Conservation (phyloP, 78 protist species). For the Dictyostelium brefeldianum region DNA sequence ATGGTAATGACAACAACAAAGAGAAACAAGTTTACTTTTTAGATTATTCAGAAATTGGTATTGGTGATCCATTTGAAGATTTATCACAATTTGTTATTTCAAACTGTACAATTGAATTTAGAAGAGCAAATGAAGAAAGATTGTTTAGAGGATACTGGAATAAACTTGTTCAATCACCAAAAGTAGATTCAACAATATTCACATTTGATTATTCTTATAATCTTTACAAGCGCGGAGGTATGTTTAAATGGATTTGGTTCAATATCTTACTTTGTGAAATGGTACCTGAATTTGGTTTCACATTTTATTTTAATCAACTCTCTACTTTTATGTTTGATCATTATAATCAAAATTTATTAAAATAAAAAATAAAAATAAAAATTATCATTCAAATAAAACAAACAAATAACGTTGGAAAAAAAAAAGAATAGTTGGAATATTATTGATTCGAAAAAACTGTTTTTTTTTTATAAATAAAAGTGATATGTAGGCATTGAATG, state of each 20-base stretch:
- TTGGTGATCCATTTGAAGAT: constrained; percentile 13
- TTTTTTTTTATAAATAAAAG: too few relatives aligned
- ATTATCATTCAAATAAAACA: too few relatives aligned
- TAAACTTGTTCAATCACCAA: not conserved
- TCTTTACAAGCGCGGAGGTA: constrained; percentile 7
- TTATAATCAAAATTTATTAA: constrained; percentile 7
- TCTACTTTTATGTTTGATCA: constrained; percentile 38
- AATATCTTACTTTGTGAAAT: not conserved
- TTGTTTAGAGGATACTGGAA: not conserved
- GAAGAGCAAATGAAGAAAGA: constrained; percentile 6
- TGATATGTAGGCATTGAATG: too few relatives aligned
- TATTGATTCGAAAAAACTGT: too few relatives aligned
- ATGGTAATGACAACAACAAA: not conserved
- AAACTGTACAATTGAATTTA: constrained; percentile 7
- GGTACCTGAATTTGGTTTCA: not conserved
- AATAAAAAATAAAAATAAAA: too few relatives aligned
- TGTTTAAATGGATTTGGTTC: constrained; percentile 28
- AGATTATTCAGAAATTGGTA: constrained; percentile 30
- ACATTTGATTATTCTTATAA: not conserved
- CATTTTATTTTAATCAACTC: constrained; percentile 17
- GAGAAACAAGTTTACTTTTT: not conserved
- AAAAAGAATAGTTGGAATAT: too few relatives aligned
- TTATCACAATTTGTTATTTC: constrained; percentile 10
- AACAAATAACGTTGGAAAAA: too few relatives aligned
- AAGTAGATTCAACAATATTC: not conserved